Percentiles rank a stretch among this genome's conserved stretches.
Evolutionary conservation across 768 basidiomycete species (phyloP).

Genomic region (Pluteus cervinus): DNA sequence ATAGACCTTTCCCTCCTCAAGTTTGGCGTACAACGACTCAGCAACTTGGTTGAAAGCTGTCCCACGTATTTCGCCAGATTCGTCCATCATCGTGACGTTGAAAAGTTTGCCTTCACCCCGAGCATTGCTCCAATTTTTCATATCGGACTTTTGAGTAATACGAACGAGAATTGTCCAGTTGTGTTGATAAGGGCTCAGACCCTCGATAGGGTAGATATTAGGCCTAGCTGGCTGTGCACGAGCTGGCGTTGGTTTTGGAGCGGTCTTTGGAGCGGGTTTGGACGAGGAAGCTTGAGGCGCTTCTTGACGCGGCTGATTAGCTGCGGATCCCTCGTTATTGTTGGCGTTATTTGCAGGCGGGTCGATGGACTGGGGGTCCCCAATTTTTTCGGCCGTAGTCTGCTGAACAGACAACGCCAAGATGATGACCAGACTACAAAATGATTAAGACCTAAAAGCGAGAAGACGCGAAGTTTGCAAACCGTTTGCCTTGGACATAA

Average conservation of each 20-base stretch:
- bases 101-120: constrained; percentile 95
- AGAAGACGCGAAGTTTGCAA: constrained; percentile 17
- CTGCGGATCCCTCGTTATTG: constrained; percentile 22
- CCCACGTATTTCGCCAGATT: constrained; percentile 85
- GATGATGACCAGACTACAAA: constrained; percentile 70
- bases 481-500: constrained; percentile 81
- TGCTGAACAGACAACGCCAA: constrained; percentile 58
- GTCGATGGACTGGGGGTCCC: constrained; percentile 39
- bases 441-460: constrained; percentile 4
- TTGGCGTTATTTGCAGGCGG: constrained; percentile 15
- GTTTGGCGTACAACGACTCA: constrained; percentile 74
- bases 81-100: constrained; percentile 90
- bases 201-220: constrained; percentile 84
- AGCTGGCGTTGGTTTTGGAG: constrained; percentile 11
- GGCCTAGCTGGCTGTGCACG: constrained; percentile 15
- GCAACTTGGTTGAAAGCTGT: constrained; percentile 88
- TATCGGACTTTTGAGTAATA: constrained; percentile 83
- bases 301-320: constrained; percentile 11
- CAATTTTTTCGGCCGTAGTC: constrained; percentile 63
- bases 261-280: constrained; percentile 8
- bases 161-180: constrained; percentile 98
- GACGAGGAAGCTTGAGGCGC: constrained; percentile 19
- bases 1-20: constrained; percentile 92
- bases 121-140: constrained; percentile 84
- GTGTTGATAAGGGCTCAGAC: constrained; percentile 93